phyloP scores from a whole-genome alignment of 768 basidiomycete species.

The Ramaria sp. region DNA sequence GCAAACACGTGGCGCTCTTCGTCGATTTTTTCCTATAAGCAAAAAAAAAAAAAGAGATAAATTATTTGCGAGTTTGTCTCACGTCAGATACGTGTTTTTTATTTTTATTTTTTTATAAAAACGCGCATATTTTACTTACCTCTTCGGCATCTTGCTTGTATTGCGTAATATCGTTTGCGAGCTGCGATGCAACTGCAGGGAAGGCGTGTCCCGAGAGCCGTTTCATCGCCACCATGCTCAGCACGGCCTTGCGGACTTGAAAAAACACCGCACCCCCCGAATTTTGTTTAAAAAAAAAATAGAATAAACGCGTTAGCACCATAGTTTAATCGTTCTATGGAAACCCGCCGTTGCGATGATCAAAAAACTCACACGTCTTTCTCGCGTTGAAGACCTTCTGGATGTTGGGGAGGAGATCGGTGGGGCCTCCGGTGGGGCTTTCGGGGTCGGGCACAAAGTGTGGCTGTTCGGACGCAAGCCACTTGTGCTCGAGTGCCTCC shows the following conservation, averaged over 20 bases:
- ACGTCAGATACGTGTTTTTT: too few relatives aligned
- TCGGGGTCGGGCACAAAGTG: slow-evolving; percentile 61
- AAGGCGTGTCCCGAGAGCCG: slow-evolving; percentile 57
- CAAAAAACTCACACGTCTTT: slow-evolving; percentile 55
- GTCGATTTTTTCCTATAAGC: slow-evolving; percentile 15
- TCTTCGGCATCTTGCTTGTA: slow-evolving; percentile 79
- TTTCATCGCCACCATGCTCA: slow-evolving; percentile 77
- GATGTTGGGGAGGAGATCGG: slow-evolving; percentile 80
- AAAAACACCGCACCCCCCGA: too few relatives aligned
- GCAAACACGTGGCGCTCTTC: slow-evolving; percentile 10
- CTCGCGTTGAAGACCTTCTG: slow-evolving; percentile 85
- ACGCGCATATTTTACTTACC: too few relatives aligned
- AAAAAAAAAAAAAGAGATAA: too few relatives aligned
- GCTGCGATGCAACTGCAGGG: slow-evolving; percentile 32
- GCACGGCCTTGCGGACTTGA: slow-evolving; percentile 88
- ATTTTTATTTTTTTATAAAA: too few relatives aligned
- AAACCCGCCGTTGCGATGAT: too few relatives aligned
- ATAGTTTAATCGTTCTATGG: too few relatives aligned
- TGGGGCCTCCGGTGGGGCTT: slow-evolving; percentile 45
- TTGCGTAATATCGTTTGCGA: slow-evolving; percentile 48
- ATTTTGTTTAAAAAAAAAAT: too few relatives aligned
- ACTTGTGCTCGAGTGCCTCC: slow-evolving; percentile 63
- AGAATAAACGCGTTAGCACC: too few relatives aligned
- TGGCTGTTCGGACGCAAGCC: slow-evolving; percentile 61
- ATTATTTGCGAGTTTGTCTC: too few relatives aligned